Base-by-base conservation (phyloP, 2,329 filamentous ascomycete genomes). In the Botrytis aclada region DNA sequence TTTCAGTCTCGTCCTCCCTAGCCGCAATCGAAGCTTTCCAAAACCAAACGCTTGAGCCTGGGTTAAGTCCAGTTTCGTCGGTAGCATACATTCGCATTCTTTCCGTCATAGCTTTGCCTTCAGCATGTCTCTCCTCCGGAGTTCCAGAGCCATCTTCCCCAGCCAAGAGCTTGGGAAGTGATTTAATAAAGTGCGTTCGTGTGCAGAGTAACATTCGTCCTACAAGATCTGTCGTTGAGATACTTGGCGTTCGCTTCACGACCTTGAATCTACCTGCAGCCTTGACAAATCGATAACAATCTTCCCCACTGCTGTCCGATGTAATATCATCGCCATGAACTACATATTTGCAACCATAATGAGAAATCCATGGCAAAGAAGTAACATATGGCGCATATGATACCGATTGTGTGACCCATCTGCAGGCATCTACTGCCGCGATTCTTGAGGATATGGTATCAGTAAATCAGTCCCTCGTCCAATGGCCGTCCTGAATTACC, bases 201-300 rank as follows among this genome's bases (percentile, higher is more conserved):
- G 95, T 98, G 85, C 95, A 98, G 25, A 98, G 86, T 79, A 99
- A 86, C 96, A 99, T 99, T 79, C 96, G 91, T 32, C 96, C 96
- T 39, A 99, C 96, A n/a, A 99, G 88, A 81, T 99, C 96, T 5
- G 96, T 99, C 2, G 96, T 99, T 16, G 94, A 97, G 80, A 99
- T 99, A 74, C 94, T 95, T 0, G 96, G 96, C 3, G 96, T 98
- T 76, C 96, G 89, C 85, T 97, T 97, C 63, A 99, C 96, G 29
- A 99, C 94, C 84, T 97, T 95, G 88, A 99, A 99, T 61, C 96
- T 89, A 20, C 92, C 92, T 1, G 95, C 96, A 58, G 93, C 91
- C 84, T 99, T 99, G 80, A 99, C 96, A 80, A 95, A 98, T 74
- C 96, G 93, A 84, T 99, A 99, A 84, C 95, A 98, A 84, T 99